Evolutionary conservation across 2,329 filamentous ascomycete genomes (phyloP), one percentile per base, ranked within the genome.

Genomic region (Ophiosphaerella korrae): DNA sequence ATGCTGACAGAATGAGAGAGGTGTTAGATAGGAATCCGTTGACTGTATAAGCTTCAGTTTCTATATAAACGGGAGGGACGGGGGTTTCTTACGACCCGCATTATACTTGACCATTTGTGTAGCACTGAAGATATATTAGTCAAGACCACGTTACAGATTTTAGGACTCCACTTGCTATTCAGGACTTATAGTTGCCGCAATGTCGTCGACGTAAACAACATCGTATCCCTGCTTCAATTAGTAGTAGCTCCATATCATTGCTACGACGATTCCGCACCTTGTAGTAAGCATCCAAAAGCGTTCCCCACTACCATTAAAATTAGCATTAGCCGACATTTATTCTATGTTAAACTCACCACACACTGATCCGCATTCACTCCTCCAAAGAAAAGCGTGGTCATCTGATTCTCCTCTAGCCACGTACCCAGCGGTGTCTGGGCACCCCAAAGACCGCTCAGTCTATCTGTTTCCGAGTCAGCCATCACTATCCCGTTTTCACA

Each of bases 301-400:
- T 53, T 42, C 45, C 49, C 43, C 39, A 52, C 39, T 50, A 35
- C 18, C 21, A 6, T 5, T 14, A 7, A 12, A 5, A 16, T 47
- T 4, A 32, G 39, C 34, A 39, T 16, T 13, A 26, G 8, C 41
- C 41, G 13, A 2, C 18, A 23, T 11, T 9, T 4, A 9, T 4
- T 21, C 13, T 8, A 7, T 12, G 32, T 13, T 21, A 9, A 41
- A 52, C 53, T 52, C 37, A 57, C 53, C 8, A 74, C 60, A 43
- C 72, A 74, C 55, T 73, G 71, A 52, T 73, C 71, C 29, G 72
- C 71, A 60, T 74, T 74, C 40, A 73, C 67, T 26, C 72, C 72
- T 12, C 68, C 66, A 45, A 74, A 74, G 29, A 74, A 62, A 37
- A 72, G 57, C 3, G 71, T 74, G 55, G 71, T 72, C 60, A 73